Evolutionary conservation across 495 filamentous ascomycete species (phyloP).

Genomic region (Penicillium canariense): DNA sequence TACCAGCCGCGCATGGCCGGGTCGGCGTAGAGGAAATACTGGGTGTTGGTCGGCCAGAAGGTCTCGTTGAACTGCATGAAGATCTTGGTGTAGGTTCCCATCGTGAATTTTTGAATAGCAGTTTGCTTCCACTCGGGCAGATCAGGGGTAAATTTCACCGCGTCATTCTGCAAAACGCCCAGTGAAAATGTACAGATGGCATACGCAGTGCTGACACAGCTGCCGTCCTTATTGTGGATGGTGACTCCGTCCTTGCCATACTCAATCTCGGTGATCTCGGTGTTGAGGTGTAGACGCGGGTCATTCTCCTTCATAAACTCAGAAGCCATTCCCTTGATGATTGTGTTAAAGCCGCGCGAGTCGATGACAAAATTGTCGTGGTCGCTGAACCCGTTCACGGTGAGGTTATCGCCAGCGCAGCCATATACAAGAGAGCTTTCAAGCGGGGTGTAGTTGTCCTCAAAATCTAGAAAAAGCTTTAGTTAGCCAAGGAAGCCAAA

Average conservation of each 20-base stretch:
- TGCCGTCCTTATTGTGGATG: constrained; percentile 52
- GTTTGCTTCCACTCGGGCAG: constrained; percentile 66
- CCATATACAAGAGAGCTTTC: constrained; percentile 46
- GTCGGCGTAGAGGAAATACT: constrained; percentile 73
- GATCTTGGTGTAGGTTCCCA: constrained; percentile 78
- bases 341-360: constrained; percentile 61
- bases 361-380: constrained; percentile 68
- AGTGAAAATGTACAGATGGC: constrained; percentile 60
- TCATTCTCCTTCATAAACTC: constrained; percentile 58
- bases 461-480: constrained; percentile 48
- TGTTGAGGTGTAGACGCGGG: constrained; percentile 56
- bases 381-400: constrained; percentile 49
- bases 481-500: not conserved
- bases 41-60: constrained; percentile 65
- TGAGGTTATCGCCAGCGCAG: constrained; percentile 44
- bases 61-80: constrained; percentile 70
- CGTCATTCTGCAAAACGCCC: constrained; percentile 65
- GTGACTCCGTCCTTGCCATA: constrained; percentile 55
- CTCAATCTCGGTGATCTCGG: constrained; percentile 40
- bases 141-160: constrained; percentile 57
- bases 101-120: constrained; percentile 63
- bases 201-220: constrained; percentile 60
- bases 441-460: constrained; percentile 50
- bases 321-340: constrained; percentile 58
- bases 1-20: constrained; percentile 62